Base-by-base conservation (phyloP, 805 yeast genomes). In the Saturnispora halmiae region DNA sequence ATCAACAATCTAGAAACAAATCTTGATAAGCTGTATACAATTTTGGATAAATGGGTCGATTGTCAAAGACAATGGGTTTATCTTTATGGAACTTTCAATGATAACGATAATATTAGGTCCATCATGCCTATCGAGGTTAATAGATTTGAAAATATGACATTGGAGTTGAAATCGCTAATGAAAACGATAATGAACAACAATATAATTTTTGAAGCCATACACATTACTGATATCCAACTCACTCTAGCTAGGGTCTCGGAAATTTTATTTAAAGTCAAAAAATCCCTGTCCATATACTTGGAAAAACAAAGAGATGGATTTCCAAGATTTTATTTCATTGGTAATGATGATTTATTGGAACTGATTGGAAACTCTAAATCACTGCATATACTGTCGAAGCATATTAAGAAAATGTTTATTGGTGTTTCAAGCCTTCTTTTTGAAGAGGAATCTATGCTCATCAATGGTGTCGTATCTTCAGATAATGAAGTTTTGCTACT, bases 1-100 rank as follows among this genome's bases (percentile, higher is more conserved):
- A 70, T 79, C 0, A 43, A 54, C 6, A 65, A 62, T 1, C 66
- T 85, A 66, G 87, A 80, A 46, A 63, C 62, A 0, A 72, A 67
- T 41, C 53, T 90, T n/a, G 71, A 69, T 34, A 50, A 54, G 1
- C 49, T 85, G 1, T 69, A 67, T 32, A 61, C 64, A 1, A 53
- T 83, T 2, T 64, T 83, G 26, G 84, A 78, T 46, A 52, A 59
- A 0, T 87, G 95, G 94, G 69, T 82, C 21, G 95, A 85, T 26
- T 82, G 78, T 2, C 97, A 90, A 57, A 65, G 80, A n/a, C 84
- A 80, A 51, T 88, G 95, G 94, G 73, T 84, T 1, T 86, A 90
- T 54, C 64, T 88, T 18, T 79, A 76, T 47, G 95, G 95, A 2
- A 75, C 86, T 0, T 81, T 90, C 52, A 78, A 74, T 4, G 62